These are phyloP conservation scores for Aspergillus piperis DNA, from an alignment of 2,329 filamentous ascomycete genomes.

Conservation along the genomic window DNA sequence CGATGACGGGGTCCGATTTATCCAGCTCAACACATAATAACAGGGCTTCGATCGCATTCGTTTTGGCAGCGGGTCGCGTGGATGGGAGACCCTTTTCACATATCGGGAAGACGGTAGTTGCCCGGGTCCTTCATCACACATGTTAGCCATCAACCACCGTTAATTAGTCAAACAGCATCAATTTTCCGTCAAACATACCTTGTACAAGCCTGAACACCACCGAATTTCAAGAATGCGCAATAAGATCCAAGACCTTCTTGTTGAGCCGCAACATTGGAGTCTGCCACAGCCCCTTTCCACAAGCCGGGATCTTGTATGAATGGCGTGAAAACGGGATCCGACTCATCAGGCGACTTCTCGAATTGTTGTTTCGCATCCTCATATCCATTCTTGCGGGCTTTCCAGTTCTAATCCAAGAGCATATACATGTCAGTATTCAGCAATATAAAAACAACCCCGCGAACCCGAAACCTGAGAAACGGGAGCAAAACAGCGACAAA, in stretches of 20 bases:
- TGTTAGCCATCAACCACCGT: constrained; percentile 3
- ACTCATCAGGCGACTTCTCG: constrained; percentile 78
- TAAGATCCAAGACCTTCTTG: constrained; percentile 86
- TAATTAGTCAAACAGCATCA: not conserved
- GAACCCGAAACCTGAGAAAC: not conserved
- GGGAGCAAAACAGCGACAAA: not conserved
- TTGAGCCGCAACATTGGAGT: constrained; percentile 96
- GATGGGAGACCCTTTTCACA: constrained; percentile 90
- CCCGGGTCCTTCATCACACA: constrained; percentile 62
- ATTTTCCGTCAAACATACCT: constrained; percentile 50
- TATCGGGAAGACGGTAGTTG: constrained; percentile 72
- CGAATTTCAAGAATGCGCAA: constrained; percentile 90
- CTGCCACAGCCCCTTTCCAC: constrained; percentile 89
- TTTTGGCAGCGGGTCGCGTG: constrained; percentile 83
- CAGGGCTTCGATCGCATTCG: constrained; percentile 80
- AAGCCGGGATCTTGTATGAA: constrained; percentile 81
- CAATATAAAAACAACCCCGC: not conserved
- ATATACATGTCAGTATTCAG: constrained; percentile 23
- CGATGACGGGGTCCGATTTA: constrained; percentile 78
- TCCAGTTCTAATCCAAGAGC: constrained; percentile 69
- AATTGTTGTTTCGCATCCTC: constrained; percentile 90
- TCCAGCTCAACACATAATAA: constrained; percentile 90
- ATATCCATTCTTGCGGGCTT: constrained; percentile 92
- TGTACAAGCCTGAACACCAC: constrained; percentile 74
- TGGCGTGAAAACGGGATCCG: constrained; percentile 80